These are phyloP conservation scores for Dendrostoma leiphaemia DNA, from an alignment of 2,329 filamentous ascomycete species.

Conservation along the genomic window DNA sequence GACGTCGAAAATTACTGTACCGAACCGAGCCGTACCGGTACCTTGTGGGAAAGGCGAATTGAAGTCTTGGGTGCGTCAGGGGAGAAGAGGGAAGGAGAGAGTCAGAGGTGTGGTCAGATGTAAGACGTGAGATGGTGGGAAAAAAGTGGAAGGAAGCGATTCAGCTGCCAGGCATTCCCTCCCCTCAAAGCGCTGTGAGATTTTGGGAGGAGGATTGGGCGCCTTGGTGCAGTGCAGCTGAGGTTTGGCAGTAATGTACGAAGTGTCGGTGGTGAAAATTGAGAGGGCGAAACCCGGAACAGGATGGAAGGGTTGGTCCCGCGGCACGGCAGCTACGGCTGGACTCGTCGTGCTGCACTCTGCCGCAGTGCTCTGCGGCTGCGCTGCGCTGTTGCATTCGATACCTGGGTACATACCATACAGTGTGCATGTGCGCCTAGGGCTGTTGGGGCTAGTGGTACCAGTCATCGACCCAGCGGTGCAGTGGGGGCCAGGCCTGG, in stretches of 20 bases:
- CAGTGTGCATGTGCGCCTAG: no score
- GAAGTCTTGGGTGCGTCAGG: background rate
- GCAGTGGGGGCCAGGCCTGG: no score
- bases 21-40: background rate
- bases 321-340: background rate
- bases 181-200: background rate
- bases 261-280: background rate
- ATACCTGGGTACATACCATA: no score
- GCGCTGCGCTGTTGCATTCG: background rate
- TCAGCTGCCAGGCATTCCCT: background rate
- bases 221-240: background rate
- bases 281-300: background rate
- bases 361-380: background rate
- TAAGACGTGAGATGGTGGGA: background rate
- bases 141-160: background rate
- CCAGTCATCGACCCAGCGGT: no score
- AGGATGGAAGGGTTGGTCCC: no score
- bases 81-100: background rate
- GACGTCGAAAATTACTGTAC: background rate
- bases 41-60: background rate
- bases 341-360: background rate
- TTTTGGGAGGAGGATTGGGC: conserved; percentile 1
- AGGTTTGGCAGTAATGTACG: background rate
- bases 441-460: no score
- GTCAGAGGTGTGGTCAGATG: background rate